Evolutionary conservation across 805 yeast species (phyloP).

Genomic region (Candida berthetii): DNA sequence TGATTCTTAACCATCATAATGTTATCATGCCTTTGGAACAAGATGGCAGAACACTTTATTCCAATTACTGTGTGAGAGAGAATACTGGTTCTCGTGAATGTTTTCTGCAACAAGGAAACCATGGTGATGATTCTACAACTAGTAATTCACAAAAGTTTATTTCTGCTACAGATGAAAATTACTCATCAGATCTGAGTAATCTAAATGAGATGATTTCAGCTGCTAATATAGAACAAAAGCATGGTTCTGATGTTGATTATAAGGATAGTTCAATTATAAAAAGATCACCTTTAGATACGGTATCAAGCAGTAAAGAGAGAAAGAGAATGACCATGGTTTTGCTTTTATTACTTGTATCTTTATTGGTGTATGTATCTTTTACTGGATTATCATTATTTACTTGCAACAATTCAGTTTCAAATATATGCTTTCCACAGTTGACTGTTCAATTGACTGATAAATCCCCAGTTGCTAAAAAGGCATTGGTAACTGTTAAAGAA

Average conservation of each 20-base stretch:
- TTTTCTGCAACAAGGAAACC: too few species aligned
- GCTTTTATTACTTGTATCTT: background rate
- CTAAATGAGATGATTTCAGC: too few species aligned
- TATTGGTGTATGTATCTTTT: constrained; percentile 6
- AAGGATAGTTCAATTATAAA: background rate
- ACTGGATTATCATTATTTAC: constrained; percentile 20
- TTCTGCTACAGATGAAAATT: too few species aligned
- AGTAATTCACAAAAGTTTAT: too few species aligned
- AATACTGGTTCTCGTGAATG: too few species aligned
- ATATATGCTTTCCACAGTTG: constrained; percentile 36
- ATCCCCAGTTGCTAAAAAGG: constrained; percentile 26
- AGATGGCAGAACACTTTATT: too few species aligned
- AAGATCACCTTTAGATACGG: background rate
- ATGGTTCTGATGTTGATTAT: background rate
- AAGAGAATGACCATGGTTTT: background rate
- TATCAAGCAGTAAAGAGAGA: background rate
- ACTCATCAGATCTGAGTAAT: too few species aligned
- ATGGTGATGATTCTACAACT: too few species aligned
- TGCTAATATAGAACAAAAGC: background rate
- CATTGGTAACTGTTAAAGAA: constrained; percentile 30
- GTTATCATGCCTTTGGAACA: too few species aligned
- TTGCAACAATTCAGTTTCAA: constrained; percentile 20
- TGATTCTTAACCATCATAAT: background rate
- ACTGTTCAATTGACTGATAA: constrained; percentile 33
- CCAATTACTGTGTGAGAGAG: too few species aligned